Evolutionary conservation across 2,329 filamentous ascomycete species (phyloP).

Genomic region (Sclerotinia spermophila): DNA sequence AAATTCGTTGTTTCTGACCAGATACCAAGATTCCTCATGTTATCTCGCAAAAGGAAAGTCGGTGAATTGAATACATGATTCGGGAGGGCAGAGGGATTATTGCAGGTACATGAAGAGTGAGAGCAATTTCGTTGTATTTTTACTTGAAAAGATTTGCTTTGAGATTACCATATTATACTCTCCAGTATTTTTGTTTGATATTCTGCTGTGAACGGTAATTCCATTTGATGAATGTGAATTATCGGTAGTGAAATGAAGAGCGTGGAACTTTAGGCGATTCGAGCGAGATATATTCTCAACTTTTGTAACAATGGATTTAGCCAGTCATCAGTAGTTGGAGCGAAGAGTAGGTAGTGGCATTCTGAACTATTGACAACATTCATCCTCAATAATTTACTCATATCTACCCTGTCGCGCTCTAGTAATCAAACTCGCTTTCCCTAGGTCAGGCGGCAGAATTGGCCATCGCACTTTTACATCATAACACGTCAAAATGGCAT

Average conservation of each 20-base stretch:
- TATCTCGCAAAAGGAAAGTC: neutral
- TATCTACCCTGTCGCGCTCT: neutral
- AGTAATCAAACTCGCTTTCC: neutral
- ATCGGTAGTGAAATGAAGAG: neutral
- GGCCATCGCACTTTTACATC: neutral
- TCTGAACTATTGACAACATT: neutral
- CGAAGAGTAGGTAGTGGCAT: neutral
- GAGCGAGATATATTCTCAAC: neutral
- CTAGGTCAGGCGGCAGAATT: neutral
- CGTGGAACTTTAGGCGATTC: neutral
- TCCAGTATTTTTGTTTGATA: neutral
- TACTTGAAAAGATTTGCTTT: rapidly evolving
- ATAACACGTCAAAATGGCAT: neutral
- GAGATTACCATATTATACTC: neutral
- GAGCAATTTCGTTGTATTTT: neutral
- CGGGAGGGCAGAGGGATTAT: neutral
- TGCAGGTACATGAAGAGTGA: neutral
- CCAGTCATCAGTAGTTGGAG: neutral
- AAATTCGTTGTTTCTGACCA: neutral
- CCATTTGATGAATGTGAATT: neutral
- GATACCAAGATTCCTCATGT: neutral
- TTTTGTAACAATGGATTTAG: neutral
- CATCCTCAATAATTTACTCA: neutral
- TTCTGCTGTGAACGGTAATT: neutral
- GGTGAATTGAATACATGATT: neutral